These are phyloP conservation scores for Alliaria petiolata DNA, from an alignment of 345 rosid species.

Conservation along the genomic window DNA sequence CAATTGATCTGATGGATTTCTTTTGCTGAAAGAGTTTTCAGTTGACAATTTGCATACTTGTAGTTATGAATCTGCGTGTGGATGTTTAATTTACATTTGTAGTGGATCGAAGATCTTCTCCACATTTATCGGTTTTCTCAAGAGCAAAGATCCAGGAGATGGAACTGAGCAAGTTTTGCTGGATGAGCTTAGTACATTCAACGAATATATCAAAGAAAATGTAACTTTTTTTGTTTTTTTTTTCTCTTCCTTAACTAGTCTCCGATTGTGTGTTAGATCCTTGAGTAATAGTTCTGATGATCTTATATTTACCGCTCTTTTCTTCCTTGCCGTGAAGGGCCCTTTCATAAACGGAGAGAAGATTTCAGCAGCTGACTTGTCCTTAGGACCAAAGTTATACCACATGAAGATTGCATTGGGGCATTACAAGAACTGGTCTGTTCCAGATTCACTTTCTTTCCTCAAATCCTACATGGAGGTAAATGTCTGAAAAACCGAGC, in stretches of 20 bases:
- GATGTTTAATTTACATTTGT: constrained; percentile 17
- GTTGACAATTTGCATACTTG: background rate
- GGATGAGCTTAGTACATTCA: constrained; percentile 60
- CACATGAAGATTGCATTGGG: constrained; percentile 86
- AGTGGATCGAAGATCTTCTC: constrained; percentile 94
- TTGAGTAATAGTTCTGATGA: background rate
- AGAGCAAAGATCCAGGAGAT: constrained; percentile 79
- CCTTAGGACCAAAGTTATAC: constrained; percentile 72
- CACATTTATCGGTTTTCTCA: constrained; percentile 81
- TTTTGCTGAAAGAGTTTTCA: background rate
- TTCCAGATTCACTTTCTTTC: constrained; percentile 73
- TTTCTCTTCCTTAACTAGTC: constrained; percentile 8
- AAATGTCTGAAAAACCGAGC: background rate
- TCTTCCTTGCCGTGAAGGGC: constrained; percentile 46
- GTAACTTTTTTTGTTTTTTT: constrained; percentile 36
- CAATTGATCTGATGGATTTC: background rate
- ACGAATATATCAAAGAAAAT: constrained; percentile 59
- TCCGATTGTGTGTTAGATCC: background rate
- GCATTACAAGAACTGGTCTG: constrained; percentile 80
- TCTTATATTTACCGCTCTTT: background rate
- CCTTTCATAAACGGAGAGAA: constrained; percentile 82
- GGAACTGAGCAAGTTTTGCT: constrained; percentile 79
- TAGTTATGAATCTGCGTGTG: background rate
- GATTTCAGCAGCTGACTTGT: constrained; percentile 81
- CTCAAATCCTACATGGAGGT: constrained; percentile 82